phyloP scores from a whole-genome alignment of 2,329 filamentous ascomycete genomes.

The Trematosphaeria pertusa region DNA sequence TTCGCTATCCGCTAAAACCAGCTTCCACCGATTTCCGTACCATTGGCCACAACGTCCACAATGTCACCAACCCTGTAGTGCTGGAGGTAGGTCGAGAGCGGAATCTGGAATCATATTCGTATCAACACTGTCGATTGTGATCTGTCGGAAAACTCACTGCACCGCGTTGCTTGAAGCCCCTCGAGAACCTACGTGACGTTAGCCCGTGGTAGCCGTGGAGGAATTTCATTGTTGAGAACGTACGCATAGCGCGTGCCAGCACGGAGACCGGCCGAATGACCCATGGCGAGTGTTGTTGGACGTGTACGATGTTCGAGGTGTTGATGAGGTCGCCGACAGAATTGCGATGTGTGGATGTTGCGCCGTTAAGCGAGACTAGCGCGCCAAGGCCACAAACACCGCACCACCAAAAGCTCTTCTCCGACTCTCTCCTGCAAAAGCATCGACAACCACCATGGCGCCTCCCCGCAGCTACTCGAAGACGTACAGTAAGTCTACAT shows the following conservation, averaged over 20 bases:
- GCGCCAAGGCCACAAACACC: slow-evolving; percentile 4
- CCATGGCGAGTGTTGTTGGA: slow-evolving; percentile 54
- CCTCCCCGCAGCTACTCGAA: slow-evolving; percentile 88
- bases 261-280: slow-evolving; percentile 59
- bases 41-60: slow-evolving; percentile 98
- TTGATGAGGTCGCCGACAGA: slow-evolving; percentile 16
- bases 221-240: slow-evolving; percentile 18
- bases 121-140: slow-evolving; percentile 25
- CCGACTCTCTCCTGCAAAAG: slow-evolving; percentile 31
- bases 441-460: slow-evolving; percentile 53
- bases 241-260: slow-evolving; percentile 53
- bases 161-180: slow-evolving; percentile 94
- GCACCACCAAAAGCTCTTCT: slow-evolving; percentile 12
- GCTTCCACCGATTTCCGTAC: slow-evolving; percentile 68
- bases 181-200: slow-evolving; percentile 68
- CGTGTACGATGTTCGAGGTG: slow-evolving; percentile 19
- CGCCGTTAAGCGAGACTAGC: slow-evolving; percentile 11
- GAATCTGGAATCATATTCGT: slow-evolving; percentile 61
- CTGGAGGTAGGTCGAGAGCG: slow-evolving; percentile 91
- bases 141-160: slow-evolving; percentile 52
- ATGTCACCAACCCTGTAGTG: slow-evolving; percentile 98
- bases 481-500: slow-evolving; percentile 98
- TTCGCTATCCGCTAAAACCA: slow-evolving; percentile 20
- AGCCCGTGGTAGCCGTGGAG: slow-evolving; percentile 20
- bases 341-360: neutral